phyloP scores from a whole-genome alignment of 768 basidiomycete species.

The Panellus pusillus region DNA sequence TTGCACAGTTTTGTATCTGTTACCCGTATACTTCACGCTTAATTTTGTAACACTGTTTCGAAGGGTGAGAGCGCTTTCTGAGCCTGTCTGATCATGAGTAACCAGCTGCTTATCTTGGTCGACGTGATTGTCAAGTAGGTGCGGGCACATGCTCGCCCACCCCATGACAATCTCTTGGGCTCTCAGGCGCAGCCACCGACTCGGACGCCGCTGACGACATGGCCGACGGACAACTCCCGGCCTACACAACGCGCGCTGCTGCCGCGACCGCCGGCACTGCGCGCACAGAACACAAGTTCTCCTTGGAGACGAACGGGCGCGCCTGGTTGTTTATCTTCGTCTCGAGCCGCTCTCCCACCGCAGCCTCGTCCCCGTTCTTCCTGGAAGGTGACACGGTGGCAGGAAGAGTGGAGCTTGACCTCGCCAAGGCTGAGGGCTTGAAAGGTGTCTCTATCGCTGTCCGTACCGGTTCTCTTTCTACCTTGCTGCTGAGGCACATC shows the following conservation, averaged over 20 bases:
- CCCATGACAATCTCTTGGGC: too few species aligned
- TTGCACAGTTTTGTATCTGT: slow-evolving; percentile 7
- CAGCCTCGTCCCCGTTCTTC: slow-evolving; percentile 44
- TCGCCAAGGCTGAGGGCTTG: slow-evolving; percentile 48
- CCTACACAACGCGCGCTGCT: slow-evolving; percentile 16
- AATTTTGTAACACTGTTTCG: slow-evolving; percentile 2
- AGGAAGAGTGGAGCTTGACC: slow-evolving; percentile 51
- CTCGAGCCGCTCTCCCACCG: slow-evolving; percentile 43
- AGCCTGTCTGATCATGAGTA: background rate
- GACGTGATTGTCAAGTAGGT: too few species aligned
- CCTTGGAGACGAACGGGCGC: slow-evolving; percentile 44
- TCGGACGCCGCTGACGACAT: background rate
- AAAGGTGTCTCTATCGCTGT: slow-evolving; percentile 51
- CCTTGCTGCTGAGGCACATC: too few species aligned
- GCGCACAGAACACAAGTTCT: slow-evolving; percentile 37
- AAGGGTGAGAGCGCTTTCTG: slow-evolving; percentile 5
- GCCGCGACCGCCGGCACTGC: background rate
- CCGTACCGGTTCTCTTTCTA: slow-evolving; percentile 19
- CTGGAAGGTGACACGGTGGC: slow-evolving; percentile 48
- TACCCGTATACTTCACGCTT: slow-evolving; percentile 8
- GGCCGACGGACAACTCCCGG: slow-evolving; percentile 18
- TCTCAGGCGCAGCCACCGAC: too few species aligned
- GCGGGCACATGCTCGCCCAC: too few species aligned
- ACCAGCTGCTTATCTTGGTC: too few species aligned
- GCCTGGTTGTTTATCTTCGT: slow-evolving; percentile 52